Base-by-base conservation (phyloP, 345 rosid genomes). In the Euphorbia tirucalli region DNA sequence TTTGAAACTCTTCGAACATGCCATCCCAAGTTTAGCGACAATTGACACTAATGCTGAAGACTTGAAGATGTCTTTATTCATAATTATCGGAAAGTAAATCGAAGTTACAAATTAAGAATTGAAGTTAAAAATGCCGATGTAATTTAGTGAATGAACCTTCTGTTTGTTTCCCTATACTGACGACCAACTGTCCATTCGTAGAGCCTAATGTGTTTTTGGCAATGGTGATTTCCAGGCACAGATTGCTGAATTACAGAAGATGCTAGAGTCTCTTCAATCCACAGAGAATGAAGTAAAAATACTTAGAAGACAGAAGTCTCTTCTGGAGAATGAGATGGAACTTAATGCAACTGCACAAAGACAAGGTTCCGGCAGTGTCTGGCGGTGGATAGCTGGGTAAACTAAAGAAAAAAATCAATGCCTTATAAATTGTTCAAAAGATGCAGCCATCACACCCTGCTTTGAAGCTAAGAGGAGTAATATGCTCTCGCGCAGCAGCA, bases 331-430 rank as follows among this genome's bases (percentile, higher is more conserved):
- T 71, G 89, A 89, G 74, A 78, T 86, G 79, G 97, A 92, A 79
- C 83, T 66, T 11, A 78, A 48, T 71, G 75, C 79, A 27, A 76
- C 84, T 18, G 81, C 76, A 49, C 69, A 84, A 76, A 84, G 80
- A 78, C 93, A 92, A 86, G 85, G 88, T 73, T 87, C 98, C n/a
- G 92, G 97, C 27, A 86, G 98, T 62, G 87, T 89, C 56, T 89
- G 93, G 92, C 74, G 86, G 55, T 92, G 95, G 93, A 81, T 91
- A 49, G 86, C 87, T 10, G 88, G 90, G 64, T 78, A 66, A 70
- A 59, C 16, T 62, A 5, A 49, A 24, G 19, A 46, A 14, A 37
- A 73, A 41, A 59, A 43, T 66, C 55, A 7, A 56, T 54, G 41
- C 66, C 67, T 25, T 60, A 74, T 68, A 46, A 61, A 65, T 68